Conservation (phyloP, 371 early-diverging fungal genomes). For the Choanephora cucurbitarum region DNA sequence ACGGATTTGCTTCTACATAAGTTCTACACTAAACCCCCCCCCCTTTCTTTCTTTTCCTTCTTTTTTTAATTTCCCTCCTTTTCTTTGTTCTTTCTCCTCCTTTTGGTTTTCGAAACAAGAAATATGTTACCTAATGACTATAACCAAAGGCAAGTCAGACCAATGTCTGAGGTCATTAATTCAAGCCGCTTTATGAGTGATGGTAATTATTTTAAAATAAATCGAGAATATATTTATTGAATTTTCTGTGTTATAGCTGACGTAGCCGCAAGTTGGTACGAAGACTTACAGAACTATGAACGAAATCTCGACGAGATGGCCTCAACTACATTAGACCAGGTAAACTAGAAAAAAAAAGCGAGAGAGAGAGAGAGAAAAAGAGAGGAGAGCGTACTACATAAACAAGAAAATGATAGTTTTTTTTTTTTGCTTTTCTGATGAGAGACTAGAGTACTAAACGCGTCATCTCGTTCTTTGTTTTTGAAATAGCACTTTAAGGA, state of each 20-base stretch:
- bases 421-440: too few species aligned
- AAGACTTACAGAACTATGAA: conserved; percentile 90
- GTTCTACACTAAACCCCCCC: not conserved
- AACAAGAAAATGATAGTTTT: too few species aligned
- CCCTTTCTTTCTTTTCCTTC: not conserved
- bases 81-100: not conserved
- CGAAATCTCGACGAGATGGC: conserved; percentile 94
- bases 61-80: not conserved
- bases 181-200: not conserved
- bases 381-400: too few species aligned
- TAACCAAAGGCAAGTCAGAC: not conserved
- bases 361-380: not conserved
- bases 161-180: not conserved
- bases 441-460: not conserved
- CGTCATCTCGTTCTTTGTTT: not conserved
- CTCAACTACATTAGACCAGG: conserved; percentile 80
- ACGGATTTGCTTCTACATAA: not conserved
- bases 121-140: not conserved
- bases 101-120: not conserved
- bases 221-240: not conserved
- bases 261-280: conserved; percentile 73
- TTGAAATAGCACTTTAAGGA: conserved; percentile 73
- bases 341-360: conserved; percentile 3
- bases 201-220: not conserved
- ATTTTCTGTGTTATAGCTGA: not conserved